Percentiles rank a stretch among this genome's conserved stretches.
Evolutionary conservation across 148 eudicot species (phyloP).

Genomic region (Heliamphora exappendiculata): DNA sequence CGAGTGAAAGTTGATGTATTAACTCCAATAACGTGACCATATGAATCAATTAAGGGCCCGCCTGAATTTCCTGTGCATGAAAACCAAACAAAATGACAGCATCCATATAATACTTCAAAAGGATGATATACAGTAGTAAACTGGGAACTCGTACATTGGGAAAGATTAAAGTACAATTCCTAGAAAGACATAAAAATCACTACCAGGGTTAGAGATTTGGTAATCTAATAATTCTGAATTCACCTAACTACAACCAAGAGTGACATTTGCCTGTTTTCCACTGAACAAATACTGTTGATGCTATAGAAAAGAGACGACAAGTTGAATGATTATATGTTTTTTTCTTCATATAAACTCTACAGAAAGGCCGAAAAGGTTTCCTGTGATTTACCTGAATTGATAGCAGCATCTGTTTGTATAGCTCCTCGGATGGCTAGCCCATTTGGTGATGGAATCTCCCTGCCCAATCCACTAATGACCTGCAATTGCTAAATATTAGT

Average conservation of each 20-base stretch:
- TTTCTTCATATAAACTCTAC: neutral
- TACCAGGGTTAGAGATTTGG: no score
- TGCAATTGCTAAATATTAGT: slow-evolving; percentile 20
- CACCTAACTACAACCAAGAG: neutral
- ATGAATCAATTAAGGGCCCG: slow-evolving; percentile 81
- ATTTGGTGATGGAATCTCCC: slow-evolving; percentile 96
- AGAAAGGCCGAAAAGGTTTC: neutral
- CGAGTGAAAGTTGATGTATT: slow-evolving; percentile 95
- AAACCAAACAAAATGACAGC: neutral
- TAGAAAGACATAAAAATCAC: neutral
- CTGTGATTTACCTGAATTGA: slow-evolving; percentile 60
- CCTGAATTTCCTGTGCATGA: slow-evolving; percentile 80
- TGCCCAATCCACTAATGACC: slow-evolving; percentile 95
- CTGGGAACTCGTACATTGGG: neutral
- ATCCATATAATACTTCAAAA: neutral
- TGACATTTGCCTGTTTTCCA: neutral
- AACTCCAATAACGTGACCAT: slow-evolving; percentile 91
- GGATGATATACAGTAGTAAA: neutral
- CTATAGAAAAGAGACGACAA: neutral
- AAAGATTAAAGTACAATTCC: neutral
- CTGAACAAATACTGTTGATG: neutral
- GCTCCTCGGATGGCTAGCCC: slow-evolving; percentile 92
- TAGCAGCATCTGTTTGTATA: slow-evolving; percentile 98
- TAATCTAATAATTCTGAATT: neutral
- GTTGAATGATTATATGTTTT: no score